Evolutionary conservation across 345 rosid genomes (phyloP).

Genomic region (Lumnitzera littorea): DNA sequence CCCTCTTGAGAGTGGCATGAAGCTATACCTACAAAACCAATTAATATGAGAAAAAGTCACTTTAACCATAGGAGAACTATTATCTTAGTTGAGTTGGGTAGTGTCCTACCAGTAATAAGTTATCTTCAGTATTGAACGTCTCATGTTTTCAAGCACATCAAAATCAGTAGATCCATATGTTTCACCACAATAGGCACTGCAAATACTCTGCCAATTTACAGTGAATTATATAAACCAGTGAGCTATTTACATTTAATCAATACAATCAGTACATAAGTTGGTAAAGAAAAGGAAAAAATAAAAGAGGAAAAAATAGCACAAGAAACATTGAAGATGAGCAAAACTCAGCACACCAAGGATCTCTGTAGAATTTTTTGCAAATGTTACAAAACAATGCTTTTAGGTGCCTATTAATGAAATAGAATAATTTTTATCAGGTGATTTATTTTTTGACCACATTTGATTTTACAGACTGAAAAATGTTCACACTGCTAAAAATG

Average conservation of each 20-base stretch:
- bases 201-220: slow-evolving; percentile 45
- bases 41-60: neutral
- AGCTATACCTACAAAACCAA: slow-evolving; percentile 64
- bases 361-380: neutral
- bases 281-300: neutral
- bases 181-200: slow-evolving; percentile 81
- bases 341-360: too few relatives aligned
- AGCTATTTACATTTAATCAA: neutral
- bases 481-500: too few relatives aligned
- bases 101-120: slow-evolving; percentile 80
- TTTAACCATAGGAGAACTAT: neutral
- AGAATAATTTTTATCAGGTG: too few relatives aligned
- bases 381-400: neutral
- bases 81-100: neutral
- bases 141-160: slow-evolving; percentile 49
- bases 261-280: too few relatives aligned
- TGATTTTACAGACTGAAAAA: too few relatives aligned
- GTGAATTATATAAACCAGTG: neutral
- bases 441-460: too few relatives aligned
- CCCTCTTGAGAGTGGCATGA: slow-evolving; percentile 95
- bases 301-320: neutral
- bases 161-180: slow-evolving; percentile 62
- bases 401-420: neutral
- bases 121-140: slow-evolving; percentile 78
- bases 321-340: neutral